Conservation (phyloP, 148 eudicot genomes). For the Rhododendron simsii region DNA sequence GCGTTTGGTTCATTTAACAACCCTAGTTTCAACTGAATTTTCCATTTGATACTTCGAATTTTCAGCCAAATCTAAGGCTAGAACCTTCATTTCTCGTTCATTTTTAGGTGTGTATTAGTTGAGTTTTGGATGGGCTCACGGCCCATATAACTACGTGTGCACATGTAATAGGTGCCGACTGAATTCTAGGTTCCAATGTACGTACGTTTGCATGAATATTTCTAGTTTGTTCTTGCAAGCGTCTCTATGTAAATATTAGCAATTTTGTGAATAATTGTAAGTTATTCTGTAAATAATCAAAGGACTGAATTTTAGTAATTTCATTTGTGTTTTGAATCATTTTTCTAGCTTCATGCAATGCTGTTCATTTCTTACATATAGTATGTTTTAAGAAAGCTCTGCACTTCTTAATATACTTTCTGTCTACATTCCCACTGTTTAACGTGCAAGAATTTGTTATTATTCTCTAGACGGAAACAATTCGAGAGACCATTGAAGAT, state of each 20-base stretch:
- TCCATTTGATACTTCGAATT: not conserved
- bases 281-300: too few relatives aligned
- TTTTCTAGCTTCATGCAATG: not conserved
- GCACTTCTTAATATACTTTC: not conserved
- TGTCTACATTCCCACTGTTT: not conserved
- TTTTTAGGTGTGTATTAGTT: not conserved
- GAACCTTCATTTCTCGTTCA: not conserved
- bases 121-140: not conserved
- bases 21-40: not conserved
- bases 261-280: too few relatives aligned
- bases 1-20: too few relatives aligned
- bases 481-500: constrained; percentile 33
- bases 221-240: too few relatives aligned
- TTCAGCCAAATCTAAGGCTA: not conserved
- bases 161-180: too few relatives aligned
- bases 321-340: too few relatives aligned
- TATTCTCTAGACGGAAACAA: not conserved
- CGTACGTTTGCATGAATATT: too few relatives aligned
- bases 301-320: too few relatives aligned
- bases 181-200: too few relatives aligned
- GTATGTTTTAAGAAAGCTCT: not conserved
- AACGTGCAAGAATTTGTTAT: not conserved
- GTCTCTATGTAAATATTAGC: too few relatives aligned
- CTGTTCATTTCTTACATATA: not conserved
- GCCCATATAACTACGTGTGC: too few relatives aligned